Conservation (phyloP, 345 rosid genomes). For the Euphorbia tirucalli region DNA sequence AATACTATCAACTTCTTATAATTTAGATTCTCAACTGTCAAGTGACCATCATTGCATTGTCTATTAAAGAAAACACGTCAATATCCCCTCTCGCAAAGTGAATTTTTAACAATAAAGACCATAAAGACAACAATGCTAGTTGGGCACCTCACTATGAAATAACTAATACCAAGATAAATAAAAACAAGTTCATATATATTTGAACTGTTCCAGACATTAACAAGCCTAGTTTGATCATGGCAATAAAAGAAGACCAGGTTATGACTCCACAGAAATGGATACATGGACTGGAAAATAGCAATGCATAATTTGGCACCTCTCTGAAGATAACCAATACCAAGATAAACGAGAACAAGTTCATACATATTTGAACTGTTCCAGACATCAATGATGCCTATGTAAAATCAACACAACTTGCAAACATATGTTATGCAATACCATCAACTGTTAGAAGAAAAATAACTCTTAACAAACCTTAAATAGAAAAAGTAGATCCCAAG, state of each 20-base stretch:
- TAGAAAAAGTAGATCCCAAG: background rate
- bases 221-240: too few relatives aligned
- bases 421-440: background rate
- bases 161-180: too few relatives aligned
- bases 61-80: background rate
- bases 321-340: background rate
- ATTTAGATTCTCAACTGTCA: slow-evolving; percentile 3
- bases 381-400: background rate
- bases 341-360: background rate
- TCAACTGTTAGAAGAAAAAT: slow-evolving; percentile 5
- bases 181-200: too few relatives aligned
- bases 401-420: background rate
- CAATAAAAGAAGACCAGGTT: background rate
- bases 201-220: too few relatives aligned
- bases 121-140: too few relatives aligned
- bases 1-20: background rate
- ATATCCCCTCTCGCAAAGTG: too few relatives aligned
- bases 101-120: background rate
- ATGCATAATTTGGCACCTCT: background rate
- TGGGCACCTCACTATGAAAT: too few relatives aligned
- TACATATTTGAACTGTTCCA: background rate
- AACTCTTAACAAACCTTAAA: background rate
- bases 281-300: background rate
- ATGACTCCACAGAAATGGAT: background rate
- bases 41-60: background rate